Evolutionary conservation across 2,329 filamentous ascomycete genomes (phyloP).

Genomic region (Neospermospora avenae): DNA sequence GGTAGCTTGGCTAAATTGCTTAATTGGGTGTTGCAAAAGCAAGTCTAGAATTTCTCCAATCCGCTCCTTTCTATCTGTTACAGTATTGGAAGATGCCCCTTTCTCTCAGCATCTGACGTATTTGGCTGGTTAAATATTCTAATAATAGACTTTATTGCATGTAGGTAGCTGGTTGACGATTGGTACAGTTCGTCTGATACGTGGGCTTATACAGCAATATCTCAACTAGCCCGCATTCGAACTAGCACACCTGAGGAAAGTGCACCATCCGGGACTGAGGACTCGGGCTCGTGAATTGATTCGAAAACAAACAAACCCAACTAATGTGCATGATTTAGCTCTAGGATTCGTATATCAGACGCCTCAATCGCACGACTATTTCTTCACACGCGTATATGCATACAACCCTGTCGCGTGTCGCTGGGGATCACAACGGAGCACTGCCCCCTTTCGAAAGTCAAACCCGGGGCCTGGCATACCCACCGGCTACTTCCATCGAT

Average conservation of each 20-base stretch:
- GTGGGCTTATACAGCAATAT: no score
- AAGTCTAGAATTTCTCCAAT: no score
- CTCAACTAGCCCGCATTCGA: not conserved
- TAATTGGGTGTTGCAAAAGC: no score
- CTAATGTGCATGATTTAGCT: constrained; percentile 1
- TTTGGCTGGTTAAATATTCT: no score
- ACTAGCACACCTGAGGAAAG: not conserved
- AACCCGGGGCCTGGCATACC: constrained; percentile 12
- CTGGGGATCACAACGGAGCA: constrained; percentile 1
- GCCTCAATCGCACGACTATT: not conserved
- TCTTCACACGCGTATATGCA: constrained; percentile 6
- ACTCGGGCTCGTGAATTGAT: no score
- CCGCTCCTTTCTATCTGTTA: no score
- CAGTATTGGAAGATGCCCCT: no score
- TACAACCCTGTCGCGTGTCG: not conserved
- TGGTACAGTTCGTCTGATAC: no score
- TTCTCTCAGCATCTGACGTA: no score
- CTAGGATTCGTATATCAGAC: not conserved
- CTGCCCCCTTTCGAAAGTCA: constrained; percentile 10
- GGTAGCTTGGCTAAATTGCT: no score
- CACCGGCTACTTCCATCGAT: constrained; percentile 24
- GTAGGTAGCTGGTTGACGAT: no score
- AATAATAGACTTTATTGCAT: no score
- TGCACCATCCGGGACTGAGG: not conserved
- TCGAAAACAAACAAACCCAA: not conserved